Conservation (phyloP, 2,329 filamentous ascomycete species). For the Didymellaceae sp. region DNA sequence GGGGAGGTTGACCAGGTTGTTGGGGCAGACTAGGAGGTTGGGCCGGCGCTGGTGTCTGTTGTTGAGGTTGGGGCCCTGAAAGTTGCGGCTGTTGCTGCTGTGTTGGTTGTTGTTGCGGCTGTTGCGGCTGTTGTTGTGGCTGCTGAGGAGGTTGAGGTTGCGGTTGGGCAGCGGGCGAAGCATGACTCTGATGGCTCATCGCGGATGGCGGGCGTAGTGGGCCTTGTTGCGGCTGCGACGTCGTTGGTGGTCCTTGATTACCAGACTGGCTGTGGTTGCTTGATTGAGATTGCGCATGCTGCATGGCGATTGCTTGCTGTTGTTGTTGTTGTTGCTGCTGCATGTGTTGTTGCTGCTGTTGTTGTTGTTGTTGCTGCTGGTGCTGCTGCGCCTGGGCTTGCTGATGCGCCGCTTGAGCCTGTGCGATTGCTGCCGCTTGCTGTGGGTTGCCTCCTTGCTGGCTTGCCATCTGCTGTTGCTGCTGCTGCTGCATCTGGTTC, state of each 20-base stretch:
- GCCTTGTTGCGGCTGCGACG: constrained; percentile 45
- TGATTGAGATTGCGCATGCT: constrained; percentile 56
- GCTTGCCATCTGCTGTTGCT: constrained; percentile 54
- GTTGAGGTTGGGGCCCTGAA: constrained; percentile 52
- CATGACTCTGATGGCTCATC: constrained; percentile 49
- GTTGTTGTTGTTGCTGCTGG: constrained; percentile 51
- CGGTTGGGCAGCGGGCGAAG: constrained; percentile 47
- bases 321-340: constrained; percentile 53
- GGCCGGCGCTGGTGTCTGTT: constrained; percentile 50
- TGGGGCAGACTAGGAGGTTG: constrained; percentile 43
- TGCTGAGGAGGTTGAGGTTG: constrained; percentile 47
- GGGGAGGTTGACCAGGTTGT: constrained; percentile 44
- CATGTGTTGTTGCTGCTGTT: constrained; percentile 49
- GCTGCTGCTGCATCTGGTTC: constrained; percentile 55
- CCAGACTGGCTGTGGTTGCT: constrained; percentile 56
- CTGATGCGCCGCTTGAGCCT: constrained; percentile 53
- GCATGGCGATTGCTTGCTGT: constrained; percentile 53
- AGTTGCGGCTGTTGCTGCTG: constrained; percentile 43
- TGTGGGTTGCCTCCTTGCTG: constrained; percentile 47
- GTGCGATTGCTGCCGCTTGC: constrained; percentile 52
- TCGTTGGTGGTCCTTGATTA: constrained; percentile 46
- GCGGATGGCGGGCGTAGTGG: constrained; percentile 49
- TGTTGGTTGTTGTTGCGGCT: constrained; percentile 51
- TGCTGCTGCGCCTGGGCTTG: constrained; percentile 51
- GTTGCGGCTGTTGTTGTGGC: constrained; percentile 48